Evolutionary conservation across 2,329 filamentous ascomycete genomes (phyloP), one percentile per base, ranked within the genome.

Genomic region (Colletotrichum karsti): DNA sequence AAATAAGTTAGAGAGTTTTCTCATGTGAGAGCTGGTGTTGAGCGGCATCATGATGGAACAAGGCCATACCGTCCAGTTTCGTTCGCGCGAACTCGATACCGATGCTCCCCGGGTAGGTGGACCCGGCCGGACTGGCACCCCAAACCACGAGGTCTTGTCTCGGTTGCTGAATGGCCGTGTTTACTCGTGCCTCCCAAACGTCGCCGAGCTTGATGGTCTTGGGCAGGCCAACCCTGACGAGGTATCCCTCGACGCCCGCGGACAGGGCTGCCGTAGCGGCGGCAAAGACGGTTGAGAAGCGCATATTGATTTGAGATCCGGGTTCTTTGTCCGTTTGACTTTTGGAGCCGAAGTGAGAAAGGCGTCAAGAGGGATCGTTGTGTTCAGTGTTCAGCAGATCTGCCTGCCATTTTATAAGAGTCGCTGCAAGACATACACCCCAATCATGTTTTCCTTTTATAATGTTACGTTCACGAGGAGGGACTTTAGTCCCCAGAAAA

Each of bases 121-220:
- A 7, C 39, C 33, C 10, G 9, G 44, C 33, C 6, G 15, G n/a
- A 54, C 39, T n/a, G 18, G 37, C 33, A 37, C 59, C 59, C 46
- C 46, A 62, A 28, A 35, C 24, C 48, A 62, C 55, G 24, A 35
- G 5, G 1, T 62, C 46, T n/a, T 44, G 48, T 9, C 46, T 42
- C 20, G 59, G 50, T 48, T 55, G 35, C 48, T 30, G 15, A 33
- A 54, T 42, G 46, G 20, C 5, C 28, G 48, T 12, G 5, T n/a
- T 46, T 13, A 42, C 59, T 12, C n/a, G 7, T 12, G 59, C 59
- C 1, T 46, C 35, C 18, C 30, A 62, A 7, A 54, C 46, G 7
- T 62, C 59, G 24, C 59, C 59, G 2, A 37, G n/a, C 50, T 55
- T 55, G 59, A 62, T 55, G 18, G 35, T 41, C 26, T 42, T 20